Evolutionary conservation across 257 asterid species (phyloP).

Genomic region (Solanum raphanifolium): DNA sequence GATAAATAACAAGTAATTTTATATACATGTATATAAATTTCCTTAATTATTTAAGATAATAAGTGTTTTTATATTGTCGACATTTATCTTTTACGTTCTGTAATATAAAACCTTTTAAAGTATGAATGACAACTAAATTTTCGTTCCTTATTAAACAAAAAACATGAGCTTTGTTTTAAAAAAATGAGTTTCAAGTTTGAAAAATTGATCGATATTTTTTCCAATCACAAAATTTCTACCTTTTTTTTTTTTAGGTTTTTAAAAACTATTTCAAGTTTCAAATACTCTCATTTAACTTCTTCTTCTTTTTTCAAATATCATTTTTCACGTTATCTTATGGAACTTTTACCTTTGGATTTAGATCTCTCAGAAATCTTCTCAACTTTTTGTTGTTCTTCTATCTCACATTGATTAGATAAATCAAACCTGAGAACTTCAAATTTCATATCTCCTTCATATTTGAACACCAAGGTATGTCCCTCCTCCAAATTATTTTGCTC

Average conservation of each 20-base stretch:
- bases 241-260: no score
- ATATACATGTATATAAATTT: no score
- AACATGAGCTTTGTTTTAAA: background rate
- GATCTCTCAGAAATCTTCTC: background rate
- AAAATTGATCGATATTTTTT: no score
- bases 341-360: background rate
- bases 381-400: background rate
- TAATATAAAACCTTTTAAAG: background rate
- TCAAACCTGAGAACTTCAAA: slow-evolving; percentile 1
- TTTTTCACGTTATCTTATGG: background rate
- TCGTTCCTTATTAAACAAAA: no score
- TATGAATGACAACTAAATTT: background rate
- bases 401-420: background rate
- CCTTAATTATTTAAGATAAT: background rate
- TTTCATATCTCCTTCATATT: slow-evolving; percentile 7
- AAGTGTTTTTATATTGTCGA: no score
- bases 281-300: no score
- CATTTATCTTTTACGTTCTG: background rate
- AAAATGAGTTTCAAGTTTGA: background rate
- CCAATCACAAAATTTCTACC: no score
- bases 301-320: background rate
- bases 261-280: no score
- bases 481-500: background rate
- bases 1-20: no score
- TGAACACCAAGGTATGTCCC: background rate